phyloP scores from a whole-genome alignment of 208 protist genomes.

The Trypanosoma brucei region DNA sequence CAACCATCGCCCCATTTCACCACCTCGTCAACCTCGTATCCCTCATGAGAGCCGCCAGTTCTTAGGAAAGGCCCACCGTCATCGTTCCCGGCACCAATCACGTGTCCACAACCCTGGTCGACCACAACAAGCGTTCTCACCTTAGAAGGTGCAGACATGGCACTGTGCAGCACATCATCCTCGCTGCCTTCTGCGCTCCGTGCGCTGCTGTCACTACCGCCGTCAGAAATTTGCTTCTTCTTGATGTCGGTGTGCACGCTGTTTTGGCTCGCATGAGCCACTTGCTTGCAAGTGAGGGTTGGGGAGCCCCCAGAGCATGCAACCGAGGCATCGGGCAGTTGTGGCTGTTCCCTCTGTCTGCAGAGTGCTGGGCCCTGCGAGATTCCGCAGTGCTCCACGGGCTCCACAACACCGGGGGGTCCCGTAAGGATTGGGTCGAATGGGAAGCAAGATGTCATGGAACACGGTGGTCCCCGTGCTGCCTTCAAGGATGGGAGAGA shows the following conservation, averaged over 20 bases:
- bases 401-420: background rate
- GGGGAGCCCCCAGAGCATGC: background rate
- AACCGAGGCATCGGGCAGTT: background rate
- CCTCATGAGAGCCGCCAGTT: conserved; percentile 65
- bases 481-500: background rate
- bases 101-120: conserved; percentile 53
- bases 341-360: background rate
- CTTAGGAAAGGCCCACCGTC: conserved; percentile 58
- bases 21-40: conserved; percentile 82
- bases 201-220: background rate
- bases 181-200: background rate
- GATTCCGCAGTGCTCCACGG: background rate
- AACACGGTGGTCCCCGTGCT: background rate
- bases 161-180: background rate
- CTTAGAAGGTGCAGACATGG: conserved; percentile 31
- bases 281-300: background rate
- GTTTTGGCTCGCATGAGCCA: background rate
- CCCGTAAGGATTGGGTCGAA: background rate
- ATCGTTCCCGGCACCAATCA: conserved; percentile 62
- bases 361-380: background rate
- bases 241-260: background rate
- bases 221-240: background rate
- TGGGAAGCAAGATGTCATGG: background rate
- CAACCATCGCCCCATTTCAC: conserved; percentile 28
- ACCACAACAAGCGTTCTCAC: conserved; percentile 67